Evolutionary conservation across 768 basidiomycete genomes (phyloP), one percentile per base, ranked within the genome.

Genomic region (Amanita brunnescens): DNA sequence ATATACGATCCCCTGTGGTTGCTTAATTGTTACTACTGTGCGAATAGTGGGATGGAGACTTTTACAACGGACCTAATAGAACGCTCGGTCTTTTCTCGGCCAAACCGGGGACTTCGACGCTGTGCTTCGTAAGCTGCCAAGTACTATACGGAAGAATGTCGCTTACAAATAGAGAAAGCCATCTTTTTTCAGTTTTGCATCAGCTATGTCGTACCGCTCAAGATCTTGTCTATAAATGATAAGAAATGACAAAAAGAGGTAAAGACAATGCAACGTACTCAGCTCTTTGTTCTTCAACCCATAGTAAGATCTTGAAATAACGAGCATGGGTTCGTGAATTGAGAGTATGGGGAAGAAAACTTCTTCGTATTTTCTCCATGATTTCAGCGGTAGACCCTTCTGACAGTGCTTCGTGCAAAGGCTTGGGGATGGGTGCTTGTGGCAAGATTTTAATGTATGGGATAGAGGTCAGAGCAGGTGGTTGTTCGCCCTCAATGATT

Each of bases 281-380:
- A 59, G 70, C 70, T 37, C 69, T 69, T 46, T 55, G 65, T 51
- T 76, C 81, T 56, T 83, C 80, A 1, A 73, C 66, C 79, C 80
- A 81, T 0, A 84, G 57, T 3, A 85, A 60, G 16, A 66, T 58
- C 58, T 77, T 76, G 65, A 79, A 82, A 44, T 69, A 65, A 0
- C 69, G 62, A 0, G 66, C 64, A 55, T 82, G 79, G 0, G 72
- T 70, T 1, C 59, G 59, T 21, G 57, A 62, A 41, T 71, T 61
- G 10, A 83, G 55, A 0, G 40, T 45, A 0, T 16, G n/a, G 0
- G 81, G 80, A 8, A 85, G 55, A 39, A 70, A 72, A 1, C 67
- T 50, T 1, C 57, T 54, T 40, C 56, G 58, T 9, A 81, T 48
- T 6, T 65, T 61, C 0, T 51, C 54, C 10, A 70, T 52, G 7